phyloP scores from a whole-genome alignment of 179 eudicot genomes.

The Heliamphora pulchella region DNA sequence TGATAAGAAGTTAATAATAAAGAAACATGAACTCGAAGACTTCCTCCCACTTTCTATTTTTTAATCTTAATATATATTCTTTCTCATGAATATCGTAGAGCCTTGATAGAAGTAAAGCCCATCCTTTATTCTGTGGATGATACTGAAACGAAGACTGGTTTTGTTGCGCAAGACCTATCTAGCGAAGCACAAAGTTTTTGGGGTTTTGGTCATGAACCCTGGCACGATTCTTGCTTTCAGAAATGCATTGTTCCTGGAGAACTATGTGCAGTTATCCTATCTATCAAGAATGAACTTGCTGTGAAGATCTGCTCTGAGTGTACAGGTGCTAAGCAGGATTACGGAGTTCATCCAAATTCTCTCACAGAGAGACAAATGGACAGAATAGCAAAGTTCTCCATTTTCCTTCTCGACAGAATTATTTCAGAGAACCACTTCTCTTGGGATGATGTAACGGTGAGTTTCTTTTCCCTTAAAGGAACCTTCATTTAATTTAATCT shows the following conservation, averaged over 20 bases:
- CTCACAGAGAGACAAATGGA: constrained; percentile 30
- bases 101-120: constrained; percentile 86
- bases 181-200: constrained; percentile 30
- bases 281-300: constrained; percentile 47
- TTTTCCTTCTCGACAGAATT: constrained; percentile 48
- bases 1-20: not conserved
- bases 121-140: constrained; percentile 45
- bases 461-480: constrained; percentile 23
- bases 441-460: constrained; percentile 69
- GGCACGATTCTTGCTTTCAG: constrained; percentile 67
- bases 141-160: constrained; percentile 26
- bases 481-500: not conserved
- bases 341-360: constrained; percentile 13
- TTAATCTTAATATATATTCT: not conserved
- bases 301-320: constrained; percentile 37
- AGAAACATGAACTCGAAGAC: constrained; percentile 8
- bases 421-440: constrained; percentile 58
- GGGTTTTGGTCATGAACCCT: constrained; percentile 51
- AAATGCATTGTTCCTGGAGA: constrained; percentile 51
- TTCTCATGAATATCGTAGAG: constrained; percentile 35
- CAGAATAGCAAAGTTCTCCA: constrained; percentile 59
- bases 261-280: constrained; percentile 49
- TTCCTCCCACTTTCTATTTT: not conserved
- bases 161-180: constrained; percentile 24
- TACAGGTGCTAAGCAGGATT: constrained; percentile 21